These are phyloP conservation scores for Candida golubevii DNA, from an alignment of 805 yeast genomes.

Conservation along the genomic window DNA sequence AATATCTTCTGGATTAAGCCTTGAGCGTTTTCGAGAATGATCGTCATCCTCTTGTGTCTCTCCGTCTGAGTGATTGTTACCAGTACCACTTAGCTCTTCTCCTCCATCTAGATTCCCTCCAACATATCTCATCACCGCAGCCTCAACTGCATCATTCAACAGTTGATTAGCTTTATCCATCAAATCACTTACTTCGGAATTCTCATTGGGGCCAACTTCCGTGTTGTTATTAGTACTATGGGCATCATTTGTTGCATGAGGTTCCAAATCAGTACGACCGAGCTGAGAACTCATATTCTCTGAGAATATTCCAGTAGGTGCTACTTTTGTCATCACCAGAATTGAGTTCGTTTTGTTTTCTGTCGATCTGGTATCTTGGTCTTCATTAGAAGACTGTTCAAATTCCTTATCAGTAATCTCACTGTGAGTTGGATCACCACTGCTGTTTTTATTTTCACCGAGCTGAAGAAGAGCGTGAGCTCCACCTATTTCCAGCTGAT, in stretches of 20 bases:
- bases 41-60: conserved; percentile 14
- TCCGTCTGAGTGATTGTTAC: neutral
- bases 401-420: too few relatives aligned
- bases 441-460: conserved; percentile 16
- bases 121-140: conserved; percentile 70
- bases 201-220: neutral
- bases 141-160: conserved; percentile 59
- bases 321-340: too few relatives aligned
- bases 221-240: neutral
- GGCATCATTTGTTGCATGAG: neutral
- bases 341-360: too few relatives aligned
- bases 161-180: conserved; percentile 33
- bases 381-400: too few relatives aligned
- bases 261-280: too few relatives aligned
- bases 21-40: conserved; percentile 13
- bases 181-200: conserved; percentile 8
- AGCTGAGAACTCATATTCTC: too few relatives aligned
- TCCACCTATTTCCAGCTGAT: conserved; percentile 42
- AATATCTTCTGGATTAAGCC: conserved; percentile 35
- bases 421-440: too few relatives aligned
- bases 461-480: conserved; percentile 43
- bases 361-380: too few relatives aligned
- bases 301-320: too few relatives aligned
- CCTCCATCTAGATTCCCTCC: conserved; percentile 51
- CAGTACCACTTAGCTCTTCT: conserved; percentile 6